Evolutionary conservation across 2,329 filamentous ascomycete species (phyloP), one percentile per base, ranked within the genome.

Genomic region (Davidsoniella virescens): DNA sequence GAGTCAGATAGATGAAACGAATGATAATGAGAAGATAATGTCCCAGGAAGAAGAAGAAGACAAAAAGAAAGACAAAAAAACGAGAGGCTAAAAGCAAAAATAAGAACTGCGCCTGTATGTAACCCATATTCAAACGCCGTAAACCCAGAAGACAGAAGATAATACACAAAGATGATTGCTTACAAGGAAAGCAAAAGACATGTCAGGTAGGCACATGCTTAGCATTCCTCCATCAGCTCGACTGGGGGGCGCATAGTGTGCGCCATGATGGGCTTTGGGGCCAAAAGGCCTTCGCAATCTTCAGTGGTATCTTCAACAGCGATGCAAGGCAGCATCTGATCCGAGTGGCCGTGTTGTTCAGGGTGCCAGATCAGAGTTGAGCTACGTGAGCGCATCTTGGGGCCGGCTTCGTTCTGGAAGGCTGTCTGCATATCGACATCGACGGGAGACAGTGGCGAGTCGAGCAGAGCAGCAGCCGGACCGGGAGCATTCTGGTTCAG

Each of bases 281-380:
- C 61, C 54, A 78, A 16, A 42, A 44, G 17, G 57, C 67, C 70
- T 18, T 59, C 58, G 18, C 51, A 49, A 54, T 69, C 71, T 54
- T 77, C 73, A 12, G 78, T 80, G 69, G 78, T 76, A 59, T 83
- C 79, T 58, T 82, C 76, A 10, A 83, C 78, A 37, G 75, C 73
- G 54, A 83, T 80, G 37, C 76, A 77, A 2, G 80, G 80, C 57
- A 83, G 62, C 41, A 46, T 48, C 42, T 48, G 40, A 44, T 71
- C 67, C 60, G 69, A 73, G 52, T 63, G 66, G 17, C 71, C 72
- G 55, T 75, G 68, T 54, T 73, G 70, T n/a, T 67, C 65, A 0
- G 79, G 78, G 57, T 76, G 70, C 66, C 79, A 83, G 58, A 84
- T 77, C 48, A 82, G 68, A 0, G 79, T 82, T 38, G 74, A 78